Conservation (phyloP, 192 early-diverging fungal genomes). For the Rhizoclosmatium sp. region DNA sequence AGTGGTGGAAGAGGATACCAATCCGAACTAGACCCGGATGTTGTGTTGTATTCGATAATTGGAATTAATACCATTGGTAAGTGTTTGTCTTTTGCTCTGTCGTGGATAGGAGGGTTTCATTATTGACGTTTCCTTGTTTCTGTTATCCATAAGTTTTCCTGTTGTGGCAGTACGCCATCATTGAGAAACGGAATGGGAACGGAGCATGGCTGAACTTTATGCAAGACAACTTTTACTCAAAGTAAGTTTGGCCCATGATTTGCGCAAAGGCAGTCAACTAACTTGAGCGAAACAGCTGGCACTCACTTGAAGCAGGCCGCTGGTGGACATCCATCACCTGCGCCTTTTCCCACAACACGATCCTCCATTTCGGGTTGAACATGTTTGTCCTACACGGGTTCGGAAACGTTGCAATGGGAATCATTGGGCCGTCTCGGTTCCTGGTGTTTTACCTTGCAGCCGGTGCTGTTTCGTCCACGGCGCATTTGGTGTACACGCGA, state of each 20-base stretch:
- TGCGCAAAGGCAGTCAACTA: background rate
- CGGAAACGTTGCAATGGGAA: conserved; percentile 35
- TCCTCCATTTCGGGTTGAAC: conserved; percentile 48
- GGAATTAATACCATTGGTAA: conserved; percentile 34
- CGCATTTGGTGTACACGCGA: conserved; percentile 38
- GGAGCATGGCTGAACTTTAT: conserved; percentile 26
- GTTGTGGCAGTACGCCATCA: conserved; percentile 44
- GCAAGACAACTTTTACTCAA: conserved; percentile 45
- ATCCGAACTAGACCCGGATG: conserved; percentile 3
- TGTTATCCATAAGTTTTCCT: conserved; percentile 39
- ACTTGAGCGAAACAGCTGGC: conserved; percentile 15
- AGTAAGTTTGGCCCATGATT: conserved; percentile 15
- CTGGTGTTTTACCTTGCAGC: conserved; percentile 46
- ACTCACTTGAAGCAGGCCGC: conserved; percentile 32
- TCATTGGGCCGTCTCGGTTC: conserved; percentile 44
- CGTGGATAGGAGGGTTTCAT: background rate
- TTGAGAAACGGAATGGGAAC: conserved; percentile 29
- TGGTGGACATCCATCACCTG: conserved; percentile 50
- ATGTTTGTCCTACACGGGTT: conserved; percentile 57
- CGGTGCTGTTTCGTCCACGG: conserved; percentile 36
- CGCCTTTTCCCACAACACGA: conserved; percentile 45
- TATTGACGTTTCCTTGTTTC: background rate
- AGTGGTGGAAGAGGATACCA: background rate
- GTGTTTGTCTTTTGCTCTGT: background rate
- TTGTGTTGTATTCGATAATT: conserved; percentile 40